Conservation (phyloP, 768 basidiomycete species). For the Suillus alpinus region DNA sequence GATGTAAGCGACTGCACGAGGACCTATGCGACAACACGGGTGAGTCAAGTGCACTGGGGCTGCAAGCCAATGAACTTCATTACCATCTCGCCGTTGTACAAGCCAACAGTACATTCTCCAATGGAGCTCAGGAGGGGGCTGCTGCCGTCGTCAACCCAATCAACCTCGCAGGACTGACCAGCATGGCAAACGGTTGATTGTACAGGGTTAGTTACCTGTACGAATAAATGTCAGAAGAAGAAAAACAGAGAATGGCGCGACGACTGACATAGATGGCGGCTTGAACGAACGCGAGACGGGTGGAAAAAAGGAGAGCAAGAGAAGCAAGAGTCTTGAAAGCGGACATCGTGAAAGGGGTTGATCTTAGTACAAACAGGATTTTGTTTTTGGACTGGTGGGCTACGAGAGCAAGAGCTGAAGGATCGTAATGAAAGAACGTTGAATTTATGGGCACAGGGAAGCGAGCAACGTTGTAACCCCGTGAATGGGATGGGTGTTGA, state of each 20-base stretch:
- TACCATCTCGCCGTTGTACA: slow-evolving; percentile 59
- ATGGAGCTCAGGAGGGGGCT: slow-evolving; percentile 47
- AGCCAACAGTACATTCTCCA: slow-evolving; percentile 50
- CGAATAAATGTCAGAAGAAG: not conserved
- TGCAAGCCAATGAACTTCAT: slow-evolving; percentile 8
- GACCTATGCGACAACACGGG: slow-evolving; percentile 32
- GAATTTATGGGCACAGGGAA: slow-evolving; percentile 28
- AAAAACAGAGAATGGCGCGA: fast-evolving
- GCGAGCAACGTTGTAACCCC: slow-evolving; percentile 15
- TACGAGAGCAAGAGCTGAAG: slow-evolving; percentile 6
- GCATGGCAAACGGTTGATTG: slow-evolving; percentile 46
- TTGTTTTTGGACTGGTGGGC: not conserved
- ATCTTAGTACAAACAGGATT: not conserved
- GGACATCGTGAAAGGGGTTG: slow-evolving; percentile 13
- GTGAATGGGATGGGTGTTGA: slow-evolving; percentile 5
- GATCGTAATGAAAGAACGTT: slow-evolving; percentile 8
- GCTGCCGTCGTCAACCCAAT: slow-evolving; percentile 65
- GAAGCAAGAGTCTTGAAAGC: slow-evolving; percentile 9
- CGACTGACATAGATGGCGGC: slow-evolving; percentile 21
- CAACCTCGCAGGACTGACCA: slow-evolving; percentile 50
- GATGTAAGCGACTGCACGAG: slow-evolving; percentile 57
- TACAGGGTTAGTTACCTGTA: slow-evolving; percentile 48
- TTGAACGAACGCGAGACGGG: slow-evolving; percentile 11
- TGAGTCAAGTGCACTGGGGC: slow-evolving; percentile 3
- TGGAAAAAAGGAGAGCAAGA: slow-evolving; percentile 20